A percentile compares a stretch with the other conserved stretches of the same genome.
Conservation (phyloP, 192 early-diverging fungal genomes). For the Kickxella alabastrina region DNA sequence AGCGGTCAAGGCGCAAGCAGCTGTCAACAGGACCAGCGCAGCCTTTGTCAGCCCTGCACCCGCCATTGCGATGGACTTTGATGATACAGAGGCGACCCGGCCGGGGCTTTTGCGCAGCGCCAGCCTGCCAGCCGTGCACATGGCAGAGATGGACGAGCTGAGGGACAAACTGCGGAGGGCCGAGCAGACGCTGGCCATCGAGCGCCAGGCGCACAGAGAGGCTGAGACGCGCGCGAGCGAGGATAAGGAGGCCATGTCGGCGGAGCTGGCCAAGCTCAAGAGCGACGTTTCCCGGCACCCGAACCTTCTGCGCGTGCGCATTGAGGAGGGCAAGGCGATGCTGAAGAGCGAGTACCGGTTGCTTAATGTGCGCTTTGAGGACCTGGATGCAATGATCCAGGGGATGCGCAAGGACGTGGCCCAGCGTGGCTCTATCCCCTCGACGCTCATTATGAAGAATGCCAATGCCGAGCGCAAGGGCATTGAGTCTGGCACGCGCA, state of each 20-base stretch:
- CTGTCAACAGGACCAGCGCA: not conserved
- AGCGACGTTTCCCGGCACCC: slow-evolving; percentile 41
- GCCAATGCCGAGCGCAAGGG: slow-evolving; percentile 53
- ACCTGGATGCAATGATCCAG: slow-evolving; percentile 65
- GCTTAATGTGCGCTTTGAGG: slow-evolving; percentile 57
- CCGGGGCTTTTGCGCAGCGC: slow-evolving; percentile 11
- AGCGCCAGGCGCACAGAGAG: slow-evolving; percentile 26
- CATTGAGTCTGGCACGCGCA: slow-evolving; percentile 51
- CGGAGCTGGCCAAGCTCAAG: slow-evolving; percentile 38
- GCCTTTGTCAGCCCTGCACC: not conserved
- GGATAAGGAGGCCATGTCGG: slow-evolving; percentile 9
- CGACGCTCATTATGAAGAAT: slow-evolving; percentile 52
- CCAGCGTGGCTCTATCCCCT: slow-evolving; percentile 62
- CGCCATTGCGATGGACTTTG: not conserved
- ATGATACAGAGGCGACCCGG: not conserved
- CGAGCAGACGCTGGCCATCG: slow-evolving; percentile 23
- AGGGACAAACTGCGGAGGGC: slow-evolving; percentile 7
- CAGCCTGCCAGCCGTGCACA: slow-evolving; percentile 16
- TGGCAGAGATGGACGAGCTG: slow-evolving; percentile 6
- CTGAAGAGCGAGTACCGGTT: slow-evolving; percentile 49
- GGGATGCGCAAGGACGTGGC: slow-evolving; percentile 72
- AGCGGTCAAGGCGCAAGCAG: not conserved
- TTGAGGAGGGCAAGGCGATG: slow-evolving; percentile 55
- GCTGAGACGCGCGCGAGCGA: not conserved
- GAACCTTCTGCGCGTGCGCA: slow-evolving; percentile 44